These are phyloP conservation scores for Moesziomyces parantarcticus DNA, from an alignment of 1,284 basidiomycete species.

Conservation along the genomic window DNA sequence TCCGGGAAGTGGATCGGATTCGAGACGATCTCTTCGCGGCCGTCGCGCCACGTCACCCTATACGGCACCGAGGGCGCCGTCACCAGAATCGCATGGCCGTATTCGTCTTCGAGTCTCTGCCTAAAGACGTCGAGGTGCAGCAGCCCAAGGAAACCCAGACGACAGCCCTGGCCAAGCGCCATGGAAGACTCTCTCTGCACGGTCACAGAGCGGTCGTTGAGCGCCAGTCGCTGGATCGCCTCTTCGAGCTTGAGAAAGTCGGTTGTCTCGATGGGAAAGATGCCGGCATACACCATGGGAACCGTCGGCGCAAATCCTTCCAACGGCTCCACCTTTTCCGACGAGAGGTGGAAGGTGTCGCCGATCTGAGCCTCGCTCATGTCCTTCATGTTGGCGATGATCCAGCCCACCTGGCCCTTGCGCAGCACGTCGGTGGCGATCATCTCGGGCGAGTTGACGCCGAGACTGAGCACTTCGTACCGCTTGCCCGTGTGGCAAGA, in stretches of 20 bases:
- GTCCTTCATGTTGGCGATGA: slow-evolving; percentile 93
- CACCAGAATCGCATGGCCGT: slow-evolving; percentile 69
- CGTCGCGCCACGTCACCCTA: slow-evolving; percentile 55
- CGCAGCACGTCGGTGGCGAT: slow-evolving; percentile 71
- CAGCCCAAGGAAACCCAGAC: slow-evolving; percentile 93
- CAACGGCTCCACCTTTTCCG: slow-evolving; percentile 82
- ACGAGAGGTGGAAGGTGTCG: slow-evolving; percentile 86
- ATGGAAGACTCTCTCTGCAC: slow-evolving; percentile 92
- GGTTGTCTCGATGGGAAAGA: slow-evolving; percentile 90
- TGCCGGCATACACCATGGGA: slow-evolving; percentile 96
- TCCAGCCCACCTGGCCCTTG: slow-evolving; percentile 85
- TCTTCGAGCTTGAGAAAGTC: slow-evolving; percentile 96
- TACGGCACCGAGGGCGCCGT: slow-evolving; percentile 66
- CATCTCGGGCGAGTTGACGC: slow-evolving; percentile 82
- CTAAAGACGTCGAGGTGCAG: slow-evolving; percentile 97
- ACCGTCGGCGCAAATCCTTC: slow-evolving; percentile 92
- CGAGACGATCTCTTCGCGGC: slow-evolving; percentile 50
- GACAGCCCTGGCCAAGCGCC: slow-evolving; percentile 92
- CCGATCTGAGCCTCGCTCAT: slow-evolving; percentile 95
- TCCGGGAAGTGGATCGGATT: slow-evolving; percentile 66
- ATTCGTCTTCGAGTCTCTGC: slow-evolving; percentile 96
- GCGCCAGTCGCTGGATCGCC: slow-evolving; percentile 85
- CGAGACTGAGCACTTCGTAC: slow-evolving; percentile 91
- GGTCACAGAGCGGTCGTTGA: slow-evolving; percentile 89
- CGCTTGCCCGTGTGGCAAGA: slow-evolving; percentile 87